These are phyloP conservation scores for Juglanconis sp. DNA, from an alignment of 2,329 filamentous ascomycete genomes.

Conservation along the genomic window DNA sequence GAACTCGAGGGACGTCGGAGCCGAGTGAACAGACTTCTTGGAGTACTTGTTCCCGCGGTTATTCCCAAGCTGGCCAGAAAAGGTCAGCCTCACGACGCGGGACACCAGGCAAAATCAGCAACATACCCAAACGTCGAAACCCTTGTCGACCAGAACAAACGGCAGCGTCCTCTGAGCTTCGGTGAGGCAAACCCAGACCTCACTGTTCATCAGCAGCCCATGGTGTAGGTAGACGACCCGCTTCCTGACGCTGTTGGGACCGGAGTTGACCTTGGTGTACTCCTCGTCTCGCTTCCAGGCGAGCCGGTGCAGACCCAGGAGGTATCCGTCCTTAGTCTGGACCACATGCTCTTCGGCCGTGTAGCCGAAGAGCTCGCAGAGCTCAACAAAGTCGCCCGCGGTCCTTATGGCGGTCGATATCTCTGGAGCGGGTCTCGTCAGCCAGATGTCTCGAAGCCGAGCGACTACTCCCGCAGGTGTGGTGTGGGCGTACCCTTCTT, in stretches of 20 bases:
- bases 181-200: constrained; percentile 94
- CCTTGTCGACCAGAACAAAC: constrained; percentile 82
- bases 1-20: constrained; percentile 73
- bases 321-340: constrained; percentile 89
- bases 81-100: constrained; percentile 27
- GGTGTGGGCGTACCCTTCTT: constrained; percentile 56
- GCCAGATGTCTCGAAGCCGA: neutral
- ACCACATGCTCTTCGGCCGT: constrained; percentile 94
- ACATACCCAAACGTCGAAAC: constrained; percentile 91
- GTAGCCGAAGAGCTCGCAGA: constrained; percentile 90
- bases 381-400: constrained; percentile 86
- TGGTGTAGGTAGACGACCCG: constrained; percentile 93
- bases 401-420: constrained; percentile 77
- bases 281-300: constrained; percentile 82
- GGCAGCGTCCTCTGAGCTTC: constrained; percentile 82
- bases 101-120: neutral
- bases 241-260: constrained; percentile 67
- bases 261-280: constrained; percentile 71
- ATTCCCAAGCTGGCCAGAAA: constrained; percentile 69
- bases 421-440: constrained; percentile 44
- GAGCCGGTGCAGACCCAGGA: constrained; percentile 84
- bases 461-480: constrained; percentile 41
- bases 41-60: constrained; percentile 99
- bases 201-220: constrained; percentile 96
- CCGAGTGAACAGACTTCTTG: constrained; percentile 79